Evolutionary conservation across 768 basidiomycete species (phyloP).

Genomic region (Pisolithus tinctorius): DNA sequence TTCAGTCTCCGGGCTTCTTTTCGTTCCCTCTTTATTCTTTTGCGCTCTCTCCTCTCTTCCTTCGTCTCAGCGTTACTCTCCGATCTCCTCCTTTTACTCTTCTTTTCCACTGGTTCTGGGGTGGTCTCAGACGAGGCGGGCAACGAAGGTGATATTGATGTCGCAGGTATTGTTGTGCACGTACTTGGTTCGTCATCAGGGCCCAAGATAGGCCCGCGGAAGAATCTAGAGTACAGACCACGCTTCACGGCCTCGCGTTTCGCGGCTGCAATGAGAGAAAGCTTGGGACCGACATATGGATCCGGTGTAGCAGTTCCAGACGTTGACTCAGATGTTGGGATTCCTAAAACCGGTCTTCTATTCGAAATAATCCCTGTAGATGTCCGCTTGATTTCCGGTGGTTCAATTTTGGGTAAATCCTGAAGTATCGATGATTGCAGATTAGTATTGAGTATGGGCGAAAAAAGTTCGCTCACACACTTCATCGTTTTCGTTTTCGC

Average conservation of each 20-base stretch:
- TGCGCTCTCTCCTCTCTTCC: conserved; percentile 18
- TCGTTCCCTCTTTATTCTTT: conserved; percentile 18
- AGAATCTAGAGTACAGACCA: conserved; percentile 74
- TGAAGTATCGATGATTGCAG: background rate
- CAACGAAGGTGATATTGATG: background rate
- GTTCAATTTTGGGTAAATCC: conserved; percentile 11
- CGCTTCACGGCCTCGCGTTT: conserved; percentile 75
- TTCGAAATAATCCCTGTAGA: conserved; percentile 73
- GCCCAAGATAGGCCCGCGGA: conserved; percentile 65
- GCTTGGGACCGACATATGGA: conserved; percentile 23
- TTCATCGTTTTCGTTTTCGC: conserved; percentile 4
- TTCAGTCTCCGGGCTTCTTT: conserved; percentile 11
- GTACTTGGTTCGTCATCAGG: conserved; percentile 27
- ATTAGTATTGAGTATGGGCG: too few species aligned
- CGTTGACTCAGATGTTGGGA: conserved; percentile 34
- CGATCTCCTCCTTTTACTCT: conserved; percentile 8
- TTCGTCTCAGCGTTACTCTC: conserved; percentile 6
- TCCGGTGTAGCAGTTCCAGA: conserved; percentile 40
- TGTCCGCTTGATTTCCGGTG: conserved; percentile 45
- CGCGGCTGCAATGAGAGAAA: conserved; percentile 53
- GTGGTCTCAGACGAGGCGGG: background rate
- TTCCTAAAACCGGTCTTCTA: conserved; percentile 48
- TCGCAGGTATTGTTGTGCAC: background rate
- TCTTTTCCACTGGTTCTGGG: background rate
- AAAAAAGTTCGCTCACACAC: conserved; percentile 3